phyloP scores from a whole-genome alignment of 176 grass and related monocot genomes.

The Melocanna baccifera region DNA sequence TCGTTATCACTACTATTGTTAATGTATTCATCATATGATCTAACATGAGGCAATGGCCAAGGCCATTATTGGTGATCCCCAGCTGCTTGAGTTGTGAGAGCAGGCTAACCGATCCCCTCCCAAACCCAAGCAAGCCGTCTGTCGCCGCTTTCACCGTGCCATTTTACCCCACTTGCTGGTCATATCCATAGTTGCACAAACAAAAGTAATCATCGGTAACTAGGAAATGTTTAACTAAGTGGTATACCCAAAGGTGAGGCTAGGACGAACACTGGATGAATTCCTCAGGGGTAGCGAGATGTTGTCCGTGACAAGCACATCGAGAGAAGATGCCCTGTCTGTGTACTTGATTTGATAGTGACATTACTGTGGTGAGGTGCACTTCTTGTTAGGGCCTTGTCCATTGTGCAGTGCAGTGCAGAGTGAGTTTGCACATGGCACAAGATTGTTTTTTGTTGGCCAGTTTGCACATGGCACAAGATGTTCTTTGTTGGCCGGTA shows the following conservation, averaged over 20 bases:
- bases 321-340: constrained; percentile 62
- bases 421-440: constrained; percentile 58
- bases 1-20: too few species aligned
- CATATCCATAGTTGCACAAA: constrained; percentile 70
- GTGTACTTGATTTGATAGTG: constrained; percentile 76
- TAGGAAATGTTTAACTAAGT: not conserved
- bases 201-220: constrained; percentile 13
- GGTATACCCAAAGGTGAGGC: constrained; percentile 70
- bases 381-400: constrained; percentile 34
- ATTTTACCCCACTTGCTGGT: constrained; percentile 61
- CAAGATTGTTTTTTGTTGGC: constrained; percentile 52
- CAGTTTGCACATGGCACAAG: constrained; percentile 56
- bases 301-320: constrained; percentile 65
- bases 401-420: constrained; percentile 49
- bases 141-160: constrained; percentile 30
- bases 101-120: constrained; percentile 63
- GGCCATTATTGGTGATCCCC: constrained; percentile 77
- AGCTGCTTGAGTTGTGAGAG: constrained; percentile 78
- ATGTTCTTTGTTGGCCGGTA: constrained; percentile 52
- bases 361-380: constrained; percentile 53
- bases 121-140: constrained; percentile 79
- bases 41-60: constrained; percentile 89
- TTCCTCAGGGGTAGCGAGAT: constrained; percentile 56
- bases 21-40: too few species aligned
- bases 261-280: constrained; percentile 47